Percentiles rank a stretch among this genome's conserved stretches.
Evolutionary conservation across 495 filamentous ascomycete genomes (phyloP).

Genomic region (Bombardia bombarda): DNA sequence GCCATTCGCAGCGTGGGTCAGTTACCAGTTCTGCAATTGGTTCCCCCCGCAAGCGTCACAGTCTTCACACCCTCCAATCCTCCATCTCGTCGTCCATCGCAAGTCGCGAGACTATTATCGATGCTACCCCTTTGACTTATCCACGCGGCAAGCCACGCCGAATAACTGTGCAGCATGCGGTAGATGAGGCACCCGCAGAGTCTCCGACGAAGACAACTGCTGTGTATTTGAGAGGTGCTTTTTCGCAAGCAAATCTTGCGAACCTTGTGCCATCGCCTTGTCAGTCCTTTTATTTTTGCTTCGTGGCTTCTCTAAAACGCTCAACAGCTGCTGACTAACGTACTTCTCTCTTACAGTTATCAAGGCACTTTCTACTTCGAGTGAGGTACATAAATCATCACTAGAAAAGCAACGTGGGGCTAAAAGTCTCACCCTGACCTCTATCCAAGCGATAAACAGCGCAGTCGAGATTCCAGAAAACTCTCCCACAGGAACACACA

Average conservation of each 20-base stretch:
- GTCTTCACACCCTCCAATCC: constrained; percentile 20
- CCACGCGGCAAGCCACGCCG: too few species aligned
- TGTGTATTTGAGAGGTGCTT: not conserved
- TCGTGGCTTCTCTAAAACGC: not conserved
- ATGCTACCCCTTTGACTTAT: constrained; percentile 9
- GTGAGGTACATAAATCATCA: not conserved
- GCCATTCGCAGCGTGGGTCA: constrained; percentile 10
- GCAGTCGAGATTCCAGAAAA: constrained; percentile 13
- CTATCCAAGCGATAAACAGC: not conserved
- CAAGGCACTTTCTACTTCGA: not conserved
- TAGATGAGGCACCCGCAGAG: too few species aligned
- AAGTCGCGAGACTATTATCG: constrained; percentile 9
- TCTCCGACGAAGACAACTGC: not conserved
- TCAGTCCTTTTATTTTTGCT: constrained; percentile 7
- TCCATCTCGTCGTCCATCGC: constrained; percentile 13
- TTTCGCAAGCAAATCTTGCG: not conserved
- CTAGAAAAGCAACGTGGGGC: not conserved
- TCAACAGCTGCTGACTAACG: not conserved
- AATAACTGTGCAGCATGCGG: too few species aligned
- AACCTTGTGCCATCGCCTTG: constrained; percentile 9
- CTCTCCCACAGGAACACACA: constrained; percentile 22
- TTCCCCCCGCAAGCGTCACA: constrained; percentile 18
- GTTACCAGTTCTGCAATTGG: not conserved
- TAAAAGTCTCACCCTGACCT: not conserved
- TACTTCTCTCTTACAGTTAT: not conserved